Evolutionary conservation across 495 filamentous ascomycete species (phyloP).

Genomic region (Rhypophila decipiens): DNA sequence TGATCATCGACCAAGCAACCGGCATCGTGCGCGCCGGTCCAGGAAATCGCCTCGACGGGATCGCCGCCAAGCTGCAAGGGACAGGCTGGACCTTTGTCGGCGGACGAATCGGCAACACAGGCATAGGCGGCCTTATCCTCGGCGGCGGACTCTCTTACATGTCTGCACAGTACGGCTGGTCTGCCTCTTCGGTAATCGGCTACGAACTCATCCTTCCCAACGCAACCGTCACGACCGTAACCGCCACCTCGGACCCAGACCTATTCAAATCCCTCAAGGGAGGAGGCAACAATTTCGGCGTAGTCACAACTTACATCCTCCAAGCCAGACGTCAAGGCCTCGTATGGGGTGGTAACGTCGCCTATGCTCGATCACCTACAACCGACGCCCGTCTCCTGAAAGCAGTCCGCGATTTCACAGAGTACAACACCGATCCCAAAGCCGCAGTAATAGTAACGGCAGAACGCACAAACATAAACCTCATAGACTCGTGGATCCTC

Average conservation of each 20-base stretch:
- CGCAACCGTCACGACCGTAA: constrained; percentile 45
- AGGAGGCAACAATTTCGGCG: constrained; percentile 45
- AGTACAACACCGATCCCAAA: constrained; percentile 49
- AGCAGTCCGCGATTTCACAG: constrained; percentile 50
- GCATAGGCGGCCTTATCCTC: constrained; percentile 38
- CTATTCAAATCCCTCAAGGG: constrained; percentile 41
- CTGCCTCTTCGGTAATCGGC: constrained; percentile 46
- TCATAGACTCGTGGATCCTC: constrained; percentile 50
- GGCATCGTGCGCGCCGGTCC: constrained; percentile 40
- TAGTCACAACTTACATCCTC: constrained; percentile 45
- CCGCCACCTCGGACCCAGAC: constrained; percentile 29
- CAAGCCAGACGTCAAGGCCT: constrained; percentile 40
- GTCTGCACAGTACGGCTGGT: constrained; percentile 52
- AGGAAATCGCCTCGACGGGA: constrained; percentile 46
- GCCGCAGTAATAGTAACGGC: constrained; percentile 51
- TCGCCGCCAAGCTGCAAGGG: constrained; percentile 41
- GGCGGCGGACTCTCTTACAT: constrained; percentile 43
- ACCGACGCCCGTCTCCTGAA: constrained; percentile 38
- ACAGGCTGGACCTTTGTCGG: constrained; percentile 43
- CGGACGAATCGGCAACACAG: constrained; percentile 41
- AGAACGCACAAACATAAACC: constrained; percentile 34
- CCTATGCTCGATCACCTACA: constrained; percentile 35
- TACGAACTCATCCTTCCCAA: constrained; percentile 53
- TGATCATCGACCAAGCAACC: constrained; percentile 38
- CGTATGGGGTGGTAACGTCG: constrained; percentile 50